Conservation (phyloP, 164 flowering plant species). For the Protea cynaroides region DNA sequence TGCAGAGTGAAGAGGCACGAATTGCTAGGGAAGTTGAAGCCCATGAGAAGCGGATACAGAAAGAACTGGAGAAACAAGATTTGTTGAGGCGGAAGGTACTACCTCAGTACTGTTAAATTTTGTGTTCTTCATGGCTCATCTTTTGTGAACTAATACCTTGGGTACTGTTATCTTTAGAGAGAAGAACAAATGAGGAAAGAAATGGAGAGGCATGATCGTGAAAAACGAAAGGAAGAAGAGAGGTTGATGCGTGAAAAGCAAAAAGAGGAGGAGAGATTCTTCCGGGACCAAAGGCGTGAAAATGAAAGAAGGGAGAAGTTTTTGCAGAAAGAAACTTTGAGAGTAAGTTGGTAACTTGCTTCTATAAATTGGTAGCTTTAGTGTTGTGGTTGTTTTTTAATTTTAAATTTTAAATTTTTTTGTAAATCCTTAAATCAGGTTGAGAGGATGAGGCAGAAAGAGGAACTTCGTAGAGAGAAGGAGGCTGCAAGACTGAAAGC, state of each 20-base stretch:
- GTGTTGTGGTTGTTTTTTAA: background rate
- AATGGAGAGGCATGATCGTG: conserved; percentile 91
- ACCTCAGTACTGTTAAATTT: background rate
- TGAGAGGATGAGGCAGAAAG: conserved; percentile 83
- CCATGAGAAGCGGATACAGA: conserved; percentile 79
- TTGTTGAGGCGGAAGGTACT: conserved; percentile 74
- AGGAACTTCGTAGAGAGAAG: conserved; percentile 76
- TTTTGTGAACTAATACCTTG: conserved; percentile 7
- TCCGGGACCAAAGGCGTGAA: conserved; percentile 86
- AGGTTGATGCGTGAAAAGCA: conserved; percentile 81
- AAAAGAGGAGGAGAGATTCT: conserved; percentile 79
- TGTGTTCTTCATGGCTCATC: conserved; percentile 3
- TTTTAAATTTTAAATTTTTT: too few relatives aligned
- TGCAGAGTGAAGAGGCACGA: conserved; percentile 79
- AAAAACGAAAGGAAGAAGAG: conserved; percentile 89
- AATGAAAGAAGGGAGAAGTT: conserved; percentile 74
- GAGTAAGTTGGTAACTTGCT: conserved; percentile 38
- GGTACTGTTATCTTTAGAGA: conserved; percentile 33
- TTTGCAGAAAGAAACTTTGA: conserved; percentile 64
- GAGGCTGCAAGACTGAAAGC: conserved; percentile 80
- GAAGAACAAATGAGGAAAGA: conserved; percentile 90
- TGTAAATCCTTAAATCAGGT: conserved; percentile 36
- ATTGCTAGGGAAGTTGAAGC: conserved; percentile 83
- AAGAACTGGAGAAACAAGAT: conserved; percentile 90
- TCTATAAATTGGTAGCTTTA: background rate